Evolutionary conservation across 768 basidiomycete genomes (phyloP), one percentile per base, ranked within the genome.

Genomic region (Lactarius deliciosus): DNA sequence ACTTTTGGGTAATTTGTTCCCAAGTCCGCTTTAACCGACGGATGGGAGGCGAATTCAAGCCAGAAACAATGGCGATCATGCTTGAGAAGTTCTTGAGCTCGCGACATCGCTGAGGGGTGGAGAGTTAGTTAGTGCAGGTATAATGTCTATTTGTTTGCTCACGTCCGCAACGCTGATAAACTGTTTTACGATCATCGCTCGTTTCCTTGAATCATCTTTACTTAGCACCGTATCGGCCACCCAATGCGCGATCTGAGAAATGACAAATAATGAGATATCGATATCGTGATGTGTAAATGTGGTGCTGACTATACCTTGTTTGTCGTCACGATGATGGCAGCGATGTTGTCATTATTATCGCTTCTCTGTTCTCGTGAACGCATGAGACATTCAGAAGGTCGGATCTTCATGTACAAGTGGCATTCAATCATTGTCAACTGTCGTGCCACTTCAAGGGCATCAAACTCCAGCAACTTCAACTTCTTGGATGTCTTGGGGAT

Each of bases 1-100:
- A 83, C 68, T 90, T 87, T 63, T 87, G 83, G 70, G 83, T 88
- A 68, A 98, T 86, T 77, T 89, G 86, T 70, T 97, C 94, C 89
- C 94, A 96, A 5, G 96, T 96, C 59, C 96, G 86, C 75, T 94
- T 96, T 66, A 98, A 81, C 10, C 96, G 87, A 54, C 91, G 88
- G 68, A 98, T 95, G 15, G 94, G 94, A 22, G 96, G 91, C 0
- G 93, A 93, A 72, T 96, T 96, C 61, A 98, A 81, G 8, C 95
- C 96, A 16, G 96, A 96, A 43, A 95, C 88, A 64, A 98, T 91
- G 40, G 95, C 94, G 65, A 94, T 92, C 89, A 98, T 93, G n/a
- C 89, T 92, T 22, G 95, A 96, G 78, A 94, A 98, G 77, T 98
- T 98, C 76, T 96, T 92, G 70, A 98, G 78, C 20, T 78, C 76